phyloP scores from a whole-genome alignment of 805 yeast genomes.

The Suhomyces tanzawaensis region DNA sequence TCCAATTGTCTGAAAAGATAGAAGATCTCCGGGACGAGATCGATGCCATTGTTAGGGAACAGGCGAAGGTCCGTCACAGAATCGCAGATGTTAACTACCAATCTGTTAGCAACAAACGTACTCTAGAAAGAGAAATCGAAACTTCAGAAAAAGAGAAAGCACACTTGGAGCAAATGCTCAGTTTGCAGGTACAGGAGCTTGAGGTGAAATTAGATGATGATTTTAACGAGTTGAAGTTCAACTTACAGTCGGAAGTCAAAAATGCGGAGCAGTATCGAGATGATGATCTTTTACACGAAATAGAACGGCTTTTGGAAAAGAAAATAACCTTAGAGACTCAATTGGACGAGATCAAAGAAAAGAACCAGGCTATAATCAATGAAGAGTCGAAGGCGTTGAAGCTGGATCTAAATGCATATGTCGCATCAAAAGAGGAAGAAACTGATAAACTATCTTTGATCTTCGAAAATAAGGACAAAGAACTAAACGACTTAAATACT shows the following conservation, averaged over 20 bases:
- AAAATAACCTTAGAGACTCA: constrained; percentile 6
- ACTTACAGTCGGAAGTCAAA: constrained; percentile 32
- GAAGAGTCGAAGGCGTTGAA: constrained; percentile 15
- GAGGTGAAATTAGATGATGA: constrained; percentile 24
- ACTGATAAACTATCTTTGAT: constrained; percentile 24
- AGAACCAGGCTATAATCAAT: constrained; percentile 14
- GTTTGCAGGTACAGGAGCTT: constrained; percentile 29
- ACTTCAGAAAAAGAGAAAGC: constrained; percentile 20
- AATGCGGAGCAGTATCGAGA: constrained; percentile 23
- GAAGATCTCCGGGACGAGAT: constrained; percentile 14
- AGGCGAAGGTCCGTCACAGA: constrained; percentile 5
- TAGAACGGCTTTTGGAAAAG: constrained; percentile 14
- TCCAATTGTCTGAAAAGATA: constrained; percentile 8
- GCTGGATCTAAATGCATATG: constrained; percentile 14
- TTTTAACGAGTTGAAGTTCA: constrained; percentile 31
- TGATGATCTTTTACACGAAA: constrained; percentile 17
- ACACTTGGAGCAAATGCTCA: constrained; percentile 27
- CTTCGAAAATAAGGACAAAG: constrained; percentile 22
- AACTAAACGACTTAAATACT: constrained; percentile 15
- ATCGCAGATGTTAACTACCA: constrained; percentile 7
- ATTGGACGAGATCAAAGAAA: constrained; percentile 6
- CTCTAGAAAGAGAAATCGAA: constrained; percentile 8
- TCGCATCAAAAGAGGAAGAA: constrained; percentile 18
- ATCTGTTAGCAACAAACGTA: constrained; percentile 5
- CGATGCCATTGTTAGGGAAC: constrained; percentile 9